phyloP scores from a whole-genome alignment of 306 rosid genomes.

The Ziziphus jujuba region DNA sequence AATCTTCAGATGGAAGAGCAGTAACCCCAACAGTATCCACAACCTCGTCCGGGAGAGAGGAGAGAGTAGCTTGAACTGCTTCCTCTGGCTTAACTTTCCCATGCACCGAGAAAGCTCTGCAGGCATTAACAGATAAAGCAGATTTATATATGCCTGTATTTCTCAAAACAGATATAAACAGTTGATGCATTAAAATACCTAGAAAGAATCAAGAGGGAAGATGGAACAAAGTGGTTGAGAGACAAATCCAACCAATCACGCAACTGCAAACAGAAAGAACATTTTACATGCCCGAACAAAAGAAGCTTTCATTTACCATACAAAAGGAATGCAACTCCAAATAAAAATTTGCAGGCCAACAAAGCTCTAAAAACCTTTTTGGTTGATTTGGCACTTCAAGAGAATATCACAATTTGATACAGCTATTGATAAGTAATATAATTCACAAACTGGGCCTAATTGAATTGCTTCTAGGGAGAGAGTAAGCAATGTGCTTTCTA shows the following conservation, averaged over 20 bases:
- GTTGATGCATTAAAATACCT: constrained; percentile 48
- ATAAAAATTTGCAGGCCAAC: not conserved
- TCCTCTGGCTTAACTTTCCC: constrained; percentile 89
- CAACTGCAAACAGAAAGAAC: constrained; percentile 55
- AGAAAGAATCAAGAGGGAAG: constrained; percentile 95
- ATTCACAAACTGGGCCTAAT: too few species aligned
- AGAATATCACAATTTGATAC: too few species aligned
- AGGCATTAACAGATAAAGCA: constrained; percentile 13
- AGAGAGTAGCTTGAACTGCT: constrained; percentile 83
- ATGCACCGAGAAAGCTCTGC: constrained; percentile 82
- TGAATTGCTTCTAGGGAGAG: too few species aligned
- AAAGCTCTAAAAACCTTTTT: not conserved
- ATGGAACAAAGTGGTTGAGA: constrained; percentile 88
- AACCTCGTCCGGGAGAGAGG: constrained; percentile 97
- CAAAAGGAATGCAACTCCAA: not conserved
- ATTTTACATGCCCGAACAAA: constrained; percentile 12
- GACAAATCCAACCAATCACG: constrained; percentile 98
- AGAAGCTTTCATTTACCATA: not conserved
- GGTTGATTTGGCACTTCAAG: not conserved
- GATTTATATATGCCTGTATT: not conserved
- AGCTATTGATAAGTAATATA: too few species aligned
- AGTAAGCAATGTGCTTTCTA: too few species aligned
- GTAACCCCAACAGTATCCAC: constrained; percentile 91
- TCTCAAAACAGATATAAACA: not conserved
- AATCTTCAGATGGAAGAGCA: constrained; percentile 88